Evolutionary conservation across 768 basidiomycete species (phyloP).

Genomic region (Neoboletus magnificus): DNA sequence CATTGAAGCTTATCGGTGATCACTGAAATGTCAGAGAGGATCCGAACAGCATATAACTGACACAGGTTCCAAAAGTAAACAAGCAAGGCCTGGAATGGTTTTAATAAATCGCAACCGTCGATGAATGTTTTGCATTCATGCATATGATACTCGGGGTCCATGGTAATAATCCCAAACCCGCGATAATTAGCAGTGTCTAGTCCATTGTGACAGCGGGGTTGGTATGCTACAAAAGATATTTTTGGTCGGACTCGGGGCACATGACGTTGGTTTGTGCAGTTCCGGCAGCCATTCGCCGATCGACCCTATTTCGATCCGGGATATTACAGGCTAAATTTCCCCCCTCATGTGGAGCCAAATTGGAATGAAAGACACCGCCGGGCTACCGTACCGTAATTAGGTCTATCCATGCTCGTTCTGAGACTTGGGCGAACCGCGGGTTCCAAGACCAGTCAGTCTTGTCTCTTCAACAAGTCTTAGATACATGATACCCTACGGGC

Average conservation of each 20-base stretch:
- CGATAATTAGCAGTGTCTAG: too few species aligned
- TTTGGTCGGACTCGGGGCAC: neutral
- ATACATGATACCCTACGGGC: neutral
- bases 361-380: neutral
- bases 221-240: neutral
- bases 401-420: neutral
- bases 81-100: too few species aligned
- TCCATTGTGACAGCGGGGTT: too few species aligned
- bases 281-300: neutral
- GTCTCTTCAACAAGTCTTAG: neutral
- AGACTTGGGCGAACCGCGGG: neutral
- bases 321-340: neutral
- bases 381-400: neutral
- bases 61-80: too few species aligned
- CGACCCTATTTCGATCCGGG: neutral
- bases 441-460: neutral
- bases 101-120: too few species aligned
- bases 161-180: too few species aligned
- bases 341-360: neutral
- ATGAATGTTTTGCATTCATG: too few species aligned
- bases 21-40: too few species aligned
- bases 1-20: too few species aligned
- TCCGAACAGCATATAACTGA: too few species aligned
- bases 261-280: neutral
- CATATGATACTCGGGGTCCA: too few species aligned